Conservation (phyloP, 495 filamentous ascomycete species). For the Hypomontagnella submonticulosa region DNA sequence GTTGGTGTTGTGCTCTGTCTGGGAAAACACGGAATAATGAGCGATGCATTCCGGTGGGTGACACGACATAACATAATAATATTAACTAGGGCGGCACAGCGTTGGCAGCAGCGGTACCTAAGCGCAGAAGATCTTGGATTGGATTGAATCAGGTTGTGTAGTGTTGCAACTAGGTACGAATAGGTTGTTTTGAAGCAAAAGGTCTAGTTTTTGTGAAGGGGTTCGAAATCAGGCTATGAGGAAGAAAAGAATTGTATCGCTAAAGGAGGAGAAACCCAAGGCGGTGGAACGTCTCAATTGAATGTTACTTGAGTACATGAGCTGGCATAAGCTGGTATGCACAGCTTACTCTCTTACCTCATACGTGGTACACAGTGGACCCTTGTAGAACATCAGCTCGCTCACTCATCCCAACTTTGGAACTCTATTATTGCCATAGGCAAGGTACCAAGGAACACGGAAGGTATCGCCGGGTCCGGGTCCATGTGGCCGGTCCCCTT, state of each 20-base stretch:
- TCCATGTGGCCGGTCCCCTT: neutral
- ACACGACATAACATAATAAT: constrained; percentile 15
- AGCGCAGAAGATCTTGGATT: constrained; percentile 17
- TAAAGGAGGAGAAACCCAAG: constrained; percentile 7
- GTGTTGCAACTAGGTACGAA: constrained; percentile 11
- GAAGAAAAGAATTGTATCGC: constrained; percentile 20
- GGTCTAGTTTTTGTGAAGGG: constrained; percentile 2
- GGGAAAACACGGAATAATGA: constrained; percentile 34
- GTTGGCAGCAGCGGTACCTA: neutral
- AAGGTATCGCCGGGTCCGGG: no score
- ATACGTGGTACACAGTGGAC: neutral
- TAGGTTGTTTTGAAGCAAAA: constrained; percentile 18
- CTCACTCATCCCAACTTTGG: no score
- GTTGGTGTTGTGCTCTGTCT: constrained; percentile 2
- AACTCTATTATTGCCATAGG: no score
- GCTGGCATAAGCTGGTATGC: neutral
- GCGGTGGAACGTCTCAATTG: constrained; percentile 6
- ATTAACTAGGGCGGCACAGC: constrained; percentile 15
- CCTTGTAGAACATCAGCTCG: no score
- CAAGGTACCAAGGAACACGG: no score
- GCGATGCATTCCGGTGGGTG: constrained; percentile 36
- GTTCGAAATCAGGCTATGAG: constrained; percentile 32
- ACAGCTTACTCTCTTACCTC: neutral
- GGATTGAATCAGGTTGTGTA: no score
- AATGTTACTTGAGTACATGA: constrained; percentile 11